Evolutionary conservation across 257 asterid genomes (phyloP), one percentile per base, ranked within the genome.

Genomic region (Scutellaria galericulata): DNA sequence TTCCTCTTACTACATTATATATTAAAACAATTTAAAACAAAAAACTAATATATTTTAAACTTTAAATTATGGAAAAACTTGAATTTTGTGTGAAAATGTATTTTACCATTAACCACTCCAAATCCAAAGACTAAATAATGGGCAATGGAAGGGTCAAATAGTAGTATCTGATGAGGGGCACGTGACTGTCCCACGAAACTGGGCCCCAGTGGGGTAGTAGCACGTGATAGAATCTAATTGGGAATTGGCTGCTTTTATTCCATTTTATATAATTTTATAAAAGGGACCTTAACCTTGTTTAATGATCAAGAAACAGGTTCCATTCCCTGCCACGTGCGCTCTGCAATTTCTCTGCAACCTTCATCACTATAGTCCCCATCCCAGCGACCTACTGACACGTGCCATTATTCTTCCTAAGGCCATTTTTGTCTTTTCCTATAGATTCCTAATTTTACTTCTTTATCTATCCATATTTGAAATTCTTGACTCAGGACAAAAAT

Each of bases 281-380:
- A 40, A 50, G 66, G 56, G 70, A 66, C 57, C 77, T 70, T 66
- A 60, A 42, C 73, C 78, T 77, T 75, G 84, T 78, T 76, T 70
- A 66, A 70, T 75, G 70, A 67, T 70, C 65, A 64, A 83, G 79
- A 39, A 79, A 86, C 80, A 76, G 67, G 70, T 61, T 78, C 84
- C 84, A 65, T 78, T 78, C 77, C 61, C 56, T 31, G 80, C 77
- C 86, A 86, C 82, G 86, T 86, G 86, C 84, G 74, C 53, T 61
- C 85, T 79, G 79, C 40, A 18, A 72, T 22, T 66, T 51, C 45
- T 44, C 73, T 66, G 67, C 75, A 60, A 2, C 37, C 9, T 12
- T 44, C 73, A 22, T 47, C 48, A 35, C 51, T 24, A 58, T 83
- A 72, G 37, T 3, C 37, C 37, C 37, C 37, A 31, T 31, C 37